Evolutionary conservation across 148 eudicot species (phyloP).

Genomic region (Chenopodium suecicum): DNA sequence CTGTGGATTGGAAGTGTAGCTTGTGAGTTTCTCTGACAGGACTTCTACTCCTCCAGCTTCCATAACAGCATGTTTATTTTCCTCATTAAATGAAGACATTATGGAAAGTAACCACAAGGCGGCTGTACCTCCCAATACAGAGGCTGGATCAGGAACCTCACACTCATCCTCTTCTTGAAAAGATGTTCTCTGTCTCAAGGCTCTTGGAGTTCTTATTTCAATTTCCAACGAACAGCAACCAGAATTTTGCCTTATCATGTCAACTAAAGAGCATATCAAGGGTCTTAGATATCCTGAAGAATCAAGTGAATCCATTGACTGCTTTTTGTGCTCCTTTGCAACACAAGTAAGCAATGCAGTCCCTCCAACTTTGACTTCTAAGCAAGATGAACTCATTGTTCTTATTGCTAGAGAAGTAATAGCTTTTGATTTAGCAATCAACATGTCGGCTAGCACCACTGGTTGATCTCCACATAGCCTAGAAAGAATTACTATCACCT

Average conservation of each 20-base stretch:
- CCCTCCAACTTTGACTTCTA: slow-evolving; percentile 78
- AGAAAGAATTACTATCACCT: slow-evolving; percentile 64
- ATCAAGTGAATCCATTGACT: slow-evolving; percentile 51
- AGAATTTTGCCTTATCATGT: slow-evolving; percentile 54
- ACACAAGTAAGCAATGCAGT: slow-evolving; percentile 63
- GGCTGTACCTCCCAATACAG: slow-evolving; percentile 64
- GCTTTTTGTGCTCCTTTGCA: slow-evolving; percentile 53
- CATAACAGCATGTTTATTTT: slow-evolving; percentile 51
- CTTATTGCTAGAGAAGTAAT: slow-evolving; percentile 60
- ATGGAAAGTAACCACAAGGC: slow-evolving; percentile 76
- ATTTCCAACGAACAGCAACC: slow-evolving; percentile 46
- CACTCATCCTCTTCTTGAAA: slow-evolving; percentile 58
- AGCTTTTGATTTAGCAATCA: slow-evolving; percentile 50
- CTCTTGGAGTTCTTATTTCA: slow-evolving; percentile 60
- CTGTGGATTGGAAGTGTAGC: slow-evolving; percentile 53
- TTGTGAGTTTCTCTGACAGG: slow-evolving; percentile 61
- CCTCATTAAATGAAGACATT: slow-evolving; percentile 54
- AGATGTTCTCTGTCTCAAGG: slow-evolving; percentile 41
- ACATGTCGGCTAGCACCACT: slow-evolving; percentile 49
- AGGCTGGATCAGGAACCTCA: slow-evolving; percentile 67
- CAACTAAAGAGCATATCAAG: slow-evolving; percentile 50
- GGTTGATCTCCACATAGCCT: slow-evolving; percentile 69
- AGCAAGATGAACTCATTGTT: slow-evolving; percentile 50
- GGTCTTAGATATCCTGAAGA: slow-evolving; percentile 56
- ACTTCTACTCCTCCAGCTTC: slow-evolving; percentile 84